Percentiles rank a stretch among this genome's conserved stretches.
phyloP scores from a whole-genome alignment of 139 green algal genomes.

The Picochlorum sp. region DNA sequence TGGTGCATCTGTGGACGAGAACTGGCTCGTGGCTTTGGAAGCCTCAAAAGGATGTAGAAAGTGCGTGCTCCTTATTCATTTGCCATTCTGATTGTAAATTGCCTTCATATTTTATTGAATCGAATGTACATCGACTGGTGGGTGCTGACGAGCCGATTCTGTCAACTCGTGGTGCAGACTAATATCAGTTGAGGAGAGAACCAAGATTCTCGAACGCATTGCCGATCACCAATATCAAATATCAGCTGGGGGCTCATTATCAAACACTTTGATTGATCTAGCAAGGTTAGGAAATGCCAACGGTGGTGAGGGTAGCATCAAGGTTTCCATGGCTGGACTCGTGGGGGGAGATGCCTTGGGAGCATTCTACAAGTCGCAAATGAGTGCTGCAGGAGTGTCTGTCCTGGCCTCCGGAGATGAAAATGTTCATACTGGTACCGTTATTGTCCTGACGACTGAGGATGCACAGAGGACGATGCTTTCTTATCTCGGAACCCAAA shows the following conservation, averaged over 20 bases:
- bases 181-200: constrained; percentile 15
- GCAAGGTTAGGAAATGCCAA: constrained; percentile 40
- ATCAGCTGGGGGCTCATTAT: constrained; percentile 68
- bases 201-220: constrained; percentile 8
- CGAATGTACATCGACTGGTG: no score
- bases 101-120: no score
- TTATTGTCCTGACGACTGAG: constrained; percentile 76
- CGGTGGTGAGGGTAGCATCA: constrained; percentile 11
- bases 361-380: constrained; percentile 57
- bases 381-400: constrained; percentile 50
- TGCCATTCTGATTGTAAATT: no score
- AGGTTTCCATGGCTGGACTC: constrained; percentile 55
- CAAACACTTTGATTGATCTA: constrained; percentile 82
- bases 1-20: constrained; percentile 28
- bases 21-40: constrained; percentile 25
- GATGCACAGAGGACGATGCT: constrained; percentile 89
- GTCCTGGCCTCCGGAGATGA: constrained; percentile 32
- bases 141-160: no score
- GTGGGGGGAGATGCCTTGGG: constrained; percentile 62
- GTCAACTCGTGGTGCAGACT: no score
- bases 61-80: no score
- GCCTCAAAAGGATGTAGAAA: constrained; percentile 42
- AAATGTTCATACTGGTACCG: constrained; percentile 49
- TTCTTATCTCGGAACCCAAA: constrained; percentile 52
- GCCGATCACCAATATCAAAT: constrained; percentile 38